A percentile compares a stretch with the other conserved stretches of the same genome.
Conservation (phyloP, 148 eudicot genomes). For the Camellia japonica region DNA sequence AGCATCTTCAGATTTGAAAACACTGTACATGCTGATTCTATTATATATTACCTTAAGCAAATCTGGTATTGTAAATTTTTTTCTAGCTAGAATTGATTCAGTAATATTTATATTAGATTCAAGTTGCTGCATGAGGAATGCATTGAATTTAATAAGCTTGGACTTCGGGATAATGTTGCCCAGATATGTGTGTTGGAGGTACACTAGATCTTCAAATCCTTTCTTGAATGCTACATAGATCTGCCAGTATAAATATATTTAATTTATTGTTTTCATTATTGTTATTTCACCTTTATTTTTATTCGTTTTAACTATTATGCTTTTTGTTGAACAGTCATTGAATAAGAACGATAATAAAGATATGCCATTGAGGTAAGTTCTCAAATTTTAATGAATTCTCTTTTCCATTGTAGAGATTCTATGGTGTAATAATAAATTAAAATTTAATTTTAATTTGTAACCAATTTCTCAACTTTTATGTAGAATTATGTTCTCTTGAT, state of each 20-base stretch:
- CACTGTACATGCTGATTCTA: slow-evolving; percentile 6
- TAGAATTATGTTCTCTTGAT: not conserved
- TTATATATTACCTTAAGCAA: not conserved
- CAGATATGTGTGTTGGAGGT: slow-evolving; percentile 98
- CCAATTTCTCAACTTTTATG: not conserved
- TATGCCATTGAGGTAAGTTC: slow-evolving; percentile 42
- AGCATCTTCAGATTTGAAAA: not conserved
- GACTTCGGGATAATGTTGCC: slow-evolving; percentile 96
- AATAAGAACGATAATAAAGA: slow-evolving; percentile 25
- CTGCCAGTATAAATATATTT: not conserved
- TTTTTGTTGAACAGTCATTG: slow-evolving; percentile 45
- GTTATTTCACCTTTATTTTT: slow-evolving; percentile 13
- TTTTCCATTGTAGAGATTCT: not conserved
- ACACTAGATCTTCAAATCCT: slow-evolving; percentile 17
- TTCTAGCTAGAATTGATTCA: slow-evolving; percentile 7
- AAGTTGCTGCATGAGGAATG: slow-evolving; percentile 79
- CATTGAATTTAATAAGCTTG: slow-evolving; percentile 77
- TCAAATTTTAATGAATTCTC: not conserved
- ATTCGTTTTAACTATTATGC: not conserved
- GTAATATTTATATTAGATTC: slow-evolving; percentile 47
- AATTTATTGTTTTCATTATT: not conserved
- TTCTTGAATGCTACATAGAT: slow-evolving; percentile 5
- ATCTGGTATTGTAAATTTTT: slow-evolving; percentile 10
- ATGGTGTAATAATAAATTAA: not conserved
- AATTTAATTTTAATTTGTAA: not conserved